phyloP scores from a whole-genome alignment of 2,329 filamentous ascomycete genomes.

The Lecanosticta acicola region DNA sequence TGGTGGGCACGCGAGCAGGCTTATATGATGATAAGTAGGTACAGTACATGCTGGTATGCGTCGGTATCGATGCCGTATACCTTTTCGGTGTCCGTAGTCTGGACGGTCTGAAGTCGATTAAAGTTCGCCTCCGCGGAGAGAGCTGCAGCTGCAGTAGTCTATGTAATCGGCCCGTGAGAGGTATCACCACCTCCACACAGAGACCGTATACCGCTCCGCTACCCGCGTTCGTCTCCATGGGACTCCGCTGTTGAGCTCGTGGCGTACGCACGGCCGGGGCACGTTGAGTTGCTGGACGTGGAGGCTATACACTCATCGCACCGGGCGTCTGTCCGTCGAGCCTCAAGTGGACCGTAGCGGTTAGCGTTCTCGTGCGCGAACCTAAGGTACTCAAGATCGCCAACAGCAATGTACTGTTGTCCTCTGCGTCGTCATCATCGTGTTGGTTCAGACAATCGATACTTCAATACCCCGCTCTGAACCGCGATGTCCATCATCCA shows the following conservation, averaged over 20 bases:
- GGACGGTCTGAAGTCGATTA: neutral
- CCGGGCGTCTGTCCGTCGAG: too few species aligned
- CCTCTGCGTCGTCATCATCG: too few species aligned
- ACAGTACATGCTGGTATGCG: neutral
- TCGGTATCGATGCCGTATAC: slow-evolving; percentile 1
- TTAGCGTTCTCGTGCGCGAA: too few species aligned
- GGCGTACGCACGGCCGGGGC: slow-evolving; percentile 2
- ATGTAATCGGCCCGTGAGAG: slow-evolving; percentile 15
- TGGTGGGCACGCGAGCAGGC: slow-evolving; percentile 5
- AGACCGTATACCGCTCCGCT: neutral
- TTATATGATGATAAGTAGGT: slow-evolving; percentile 11
- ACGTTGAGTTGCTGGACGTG: neutral
- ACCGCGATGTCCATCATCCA: neutral
- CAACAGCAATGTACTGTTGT: too few species aligned
- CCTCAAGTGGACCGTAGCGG: neutral
- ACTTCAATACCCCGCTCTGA: neutral
- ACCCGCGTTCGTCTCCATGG: slow-evolving; percentile 7
- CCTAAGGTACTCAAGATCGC: too few species aligned
- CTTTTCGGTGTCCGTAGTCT: neutral
- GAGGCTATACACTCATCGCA: neutral
- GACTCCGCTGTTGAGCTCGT: slow-evolving; percentile 7
- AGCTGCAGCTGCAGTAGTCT: slow-evolving; percentile 2
- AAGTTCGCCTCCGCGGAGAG: neutral
- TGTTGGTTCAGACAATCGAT: too few species aligned
- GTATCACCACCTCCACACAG: slow-evolving; percentile 2